Percentiles rank a stretch among this genome's conserved stretches.
These are phyloP conservation scores for Talaromyces albobiverticillius DNA, from an alignment of 2,329 filamentous ascomycete species.

Conservation along the genomic window DNA sequence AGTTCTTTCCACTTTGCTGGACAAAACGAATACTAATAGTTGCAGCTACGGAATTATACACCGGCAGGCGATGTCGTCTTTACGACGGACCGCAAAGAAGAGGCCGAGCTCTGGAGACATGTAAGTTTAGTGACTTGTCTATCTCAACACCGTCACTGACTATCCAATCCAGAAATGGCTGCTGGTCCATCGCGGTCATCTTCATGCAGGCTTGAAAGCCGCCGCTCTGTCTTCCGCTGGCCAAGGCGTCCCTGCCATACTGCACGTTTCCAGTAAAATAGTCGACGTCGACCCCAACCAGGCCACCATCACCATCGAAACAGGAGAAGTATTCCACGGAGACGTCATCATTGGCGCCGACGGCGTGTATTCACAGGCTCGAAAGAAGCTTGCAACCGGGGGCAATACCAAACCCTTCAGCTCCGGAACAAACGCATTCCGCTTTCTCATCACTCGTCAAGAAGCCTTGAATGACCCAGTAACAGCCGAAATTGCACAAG, in stretches of 20 bases:
- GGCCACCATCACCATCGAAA: constrained; percentile 45
- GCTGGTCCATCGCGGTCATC: constrained; percentile 52
- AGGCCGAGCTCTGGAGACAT: too few relatives aligned
- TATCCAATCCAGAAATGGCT: constrained; percentile 49
- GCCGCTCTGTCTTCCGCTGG: constrained; percentile 40
- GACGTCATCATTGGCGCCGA: constrained; percentile 57
- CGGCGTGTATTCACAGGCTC: constrained; percentile 44
- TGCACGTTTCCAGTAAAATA: constrained; percentile 45
- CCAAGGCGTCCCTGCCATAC: constrained; percentile 32
- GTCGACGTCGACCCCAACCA: constrained; percentile 41
- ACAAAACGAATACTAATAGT: constrained; percentile 21
- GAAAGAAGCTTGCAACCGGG: constrained; percentile 19
- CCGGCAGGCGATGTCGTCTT: too few relatives aligned
- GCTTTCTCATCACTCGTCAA: constrained; percentile 53
- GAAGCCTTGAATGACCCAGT: constrained; percentile 38
- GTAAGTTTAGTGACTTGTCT: too few relatives aligned
- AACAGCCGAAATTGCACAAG: constrained; percentile 35
- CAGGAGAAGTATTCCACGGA: constrained; percentile 42
- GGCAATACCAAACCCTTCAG: constrained; percentile 47
- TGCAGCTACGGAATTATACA: too few relatives aligned
- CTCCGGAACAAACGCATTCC: constrained; percentile 47
- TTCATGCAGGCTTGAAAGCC: constrained; percentile 54
- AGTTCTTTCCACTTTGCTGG: too few relatives aligned
- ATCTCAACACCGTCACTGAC: too few relatives aligned
- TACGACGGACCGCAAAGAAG: too few relatives aligned